Conservation (phyloP, 306 rosid genomes). For the Astragalus membranaceus region DNA sequence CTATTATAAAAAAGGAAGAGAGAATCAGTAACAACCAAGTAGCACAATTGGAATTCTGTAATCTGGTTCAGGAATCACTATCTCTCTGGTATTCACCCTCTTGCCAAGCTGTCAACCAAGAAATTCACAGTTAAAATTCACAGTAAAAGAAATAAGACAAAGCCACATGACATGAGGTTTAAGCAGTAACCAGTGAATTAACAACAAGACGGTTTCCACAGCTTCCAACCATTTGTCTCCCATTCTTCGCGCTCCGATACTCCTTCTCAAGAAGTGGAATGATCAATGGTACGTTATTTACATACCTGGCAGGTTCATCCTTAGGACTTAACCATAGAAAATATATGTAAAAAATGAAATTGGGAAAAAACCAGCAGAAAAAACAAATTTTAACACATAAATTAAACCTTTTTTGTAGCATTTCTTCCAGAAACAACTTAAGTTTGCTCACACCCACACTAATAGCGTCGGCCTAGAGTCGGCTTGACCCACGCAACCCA, state of each 20-base stretch:
- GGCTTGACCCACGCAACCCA: too few relatives aligned
- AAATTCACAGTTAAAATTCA: constrained; percentile 15
- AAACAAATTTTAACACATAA: neutral
- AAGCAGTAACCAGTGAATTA: too few relatives aligned
- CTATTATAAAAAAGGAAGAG: neutral
- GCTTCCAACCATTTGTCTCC: too few relatives aligned
- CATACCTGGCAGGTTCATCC: constrained; percentile 60
- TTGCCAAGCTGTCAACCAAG: constrained; percentile 62
- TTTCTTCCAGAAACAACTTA: constrained; percentile 71
- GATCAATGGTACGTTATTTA: constrained; percentile 79
- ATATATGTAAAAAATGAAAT: neutral
- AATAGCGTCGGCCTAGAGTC: too few relatives aligned
- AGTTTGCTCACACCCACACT: constrained; percentile 94
- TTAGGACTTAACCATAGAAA: constrained; percentile 19
- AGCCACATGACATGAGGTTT: too few relatives aligned
- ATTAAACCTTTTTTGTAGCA: constrained; percentile 81
- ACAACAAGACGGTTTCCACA: too few relatives aligned
- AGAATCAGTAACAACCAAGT: constrained; percentile 52
- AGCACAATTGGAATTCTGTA: constrained; percentile 83
- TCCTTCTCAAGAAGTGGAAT: constrained; percentile 98
- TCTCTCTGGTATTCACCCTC: too few relatives aligned
- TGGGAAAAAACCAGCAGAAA: too few relatives aligned
- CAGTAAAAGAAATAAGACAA: too few relatives aligned
- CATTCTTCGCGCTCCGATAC: constrained; percentile 60
- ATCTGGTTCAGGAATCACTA: constrained; percentile 87